Evolutionary conservation across 371 early-diverging fungal genomes (phyloP), one percentile per base, ranked within the genome.

Genomic region (Choanephora cucurbitarum): DNA sequence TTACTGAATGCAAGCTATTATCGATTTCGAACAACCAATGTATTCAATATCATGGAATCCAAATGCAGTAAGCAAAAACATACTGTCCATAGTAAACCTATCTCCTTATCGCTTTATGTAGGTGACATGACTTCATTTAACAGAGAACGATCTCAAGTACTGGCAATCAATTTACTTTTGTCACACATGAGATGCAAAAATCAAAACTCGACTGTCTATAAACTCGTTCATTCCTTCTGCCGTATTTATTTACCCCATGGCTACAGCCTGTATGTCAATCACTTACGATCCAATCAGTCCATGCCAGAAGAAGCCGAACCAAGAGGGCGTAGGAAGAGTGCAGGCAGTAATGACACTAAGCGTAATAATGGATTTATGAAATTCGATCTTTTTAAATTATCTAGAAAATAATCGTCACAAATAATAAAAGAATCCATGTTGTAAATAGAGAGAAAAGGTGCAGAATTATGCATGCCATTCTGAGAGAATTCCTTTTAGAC

Each of bases 1-100:
- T 44, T 78, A 28, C 58, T 78, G 28, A 80, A 73, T 18, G 57
- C 56, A 17, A 69, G 67, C n/a, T 78, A 72, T 32, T 51, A 69
- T 45, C 63, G 66, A 19, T 78, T 78, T 49, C 28, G 55, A 22
- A 52, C 52, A 14, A 57, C 57, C 24, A 34, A 54, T 3, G 28
- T 61, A 6, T 70, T 67, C 62, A 48, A 60, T 44, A 58, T 57
- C 11, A 65, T 69, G 69, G 58, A 57, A 22, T 53, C 57, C 14
- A 61, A 65, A 21, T 61, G 62, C 34, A 60, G 69, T 58, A 60
- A 40, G 45, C 32, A n/a, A n/a, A n/a, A n/a, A n/a, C n/a, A n/a
- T n/a, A n/a, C n/a, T n/a, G n/a, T n/a, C n/a, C n/a, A n/a, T n/a
- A 60, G 69, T 58, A 60, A 40, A 41, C 32, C n/a, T 33, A 18